These are phyloP conservation scores for Cercospora citrullina DNA, from an alignment of 2,329 filamentous ascomycete species.

Conservation along the genomic window DNA sequence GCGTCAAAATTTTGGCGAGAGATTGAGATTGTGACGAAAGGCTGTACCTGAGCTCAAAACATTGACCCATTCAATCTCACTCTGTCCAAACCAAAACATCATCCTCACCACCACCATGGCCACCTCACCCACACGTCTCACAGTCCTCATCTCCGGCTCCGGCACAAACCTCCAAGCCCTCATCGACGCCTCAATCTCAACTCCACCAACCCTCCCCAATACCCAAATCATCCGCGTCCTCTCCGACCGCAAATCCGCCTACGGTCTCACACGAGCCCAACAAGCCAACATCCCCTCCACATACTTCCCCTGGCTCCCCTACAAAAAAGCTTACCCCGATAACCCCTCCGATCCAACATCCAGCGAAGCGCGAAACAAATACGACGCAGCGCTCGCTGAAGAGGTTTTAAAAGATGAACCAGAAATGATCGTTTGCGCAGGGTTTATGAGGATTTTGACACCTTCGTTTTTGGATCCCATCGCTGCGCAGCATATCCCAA, in stretches of 20 bases:
- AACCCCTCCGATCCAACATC: slow-evolving; percentile 46
- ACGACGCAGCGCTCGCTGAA: slow-evolving; percentile 73
- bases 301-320: slow-evolving; percentile 78
- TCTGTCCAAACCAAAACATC: not conserved
- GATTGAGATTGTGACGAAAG: not conserved
- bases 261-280: slow-evolving; percentile 62
- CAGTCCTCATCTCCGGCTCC: slow-evolving; percentile 62
- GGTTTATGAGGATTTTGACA: slow-evolving; percentile 84
- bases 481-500: slow-evolving; percentile 59
- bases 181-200: slow-evolving; percentile 57
- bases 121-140: slow-evolving; percentile 30
- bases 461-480: slow-evolving; percentile 69
- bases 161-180: slow-evolving; percentile 80
- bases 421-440: slow-evolving; percentile 75
- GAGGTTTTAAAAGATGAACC: slow-evolving; percentile 66
- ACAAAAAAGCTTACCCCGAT: slow-evolving; percentile 68
- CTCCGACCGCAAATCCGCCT: slow-evolving; percentile 64
- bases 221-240: slow-evolving; percentile 63
- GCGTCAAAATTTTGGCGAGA: slow-evolving; percentile 14
- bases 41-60: not conserved
- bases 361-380: slow-evolving; percentile 60
- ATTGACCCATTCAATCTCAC: not conserved
- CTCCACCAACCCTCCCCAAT: slow-evolving; percentile 47
- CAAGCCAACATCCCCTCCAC: slow-evolving; percentile 66
- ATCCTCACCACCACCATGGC: not conserved